Base-by-base conservation (phyloP, 1,284 basidiomycete species). In the Clitocybe nebularis region DNA sequence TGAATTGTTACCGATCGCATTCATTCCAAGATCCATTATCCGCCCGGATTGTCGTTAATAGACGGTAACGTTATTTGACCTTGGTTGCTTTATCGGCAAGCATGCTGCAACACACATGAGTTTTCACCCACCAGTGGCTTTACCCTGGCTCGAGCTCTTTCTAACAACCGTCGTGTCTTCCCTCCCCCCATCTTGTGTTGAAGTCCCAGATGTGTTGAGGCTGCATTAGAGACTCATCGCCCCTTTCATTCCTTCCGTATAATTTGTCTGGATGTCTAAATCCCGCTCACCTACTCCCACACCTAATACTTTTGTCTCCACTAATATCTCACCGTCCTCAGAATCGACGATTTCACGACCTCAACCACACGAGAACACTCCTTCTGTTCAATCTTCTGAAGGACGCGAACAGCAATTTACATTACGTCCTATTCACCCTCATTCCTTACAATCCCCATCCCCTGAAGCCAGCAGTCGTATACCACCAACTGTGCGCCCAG, bases 231-330 rank as follows among this genome's bases (percentile, higher is more conserved):
- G 56, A 53, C 57, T 54, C 42, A 47, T 46, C 54, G 50, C 52
- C 57, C 60, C 57, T 55, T 60, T 60, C 56, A 41, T 62, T 60
- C 59, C 48, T 54, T 48, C 39, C 51, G 43, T 56, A 51, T 48
- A 45, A 52, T 51, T 48, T 53, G 53, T 47, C 53, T 69, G 69
- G 56, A 75, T 74, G 73, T 69, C 71, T 57, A 61, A 62, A 54
- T 68, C 68, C 47, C 65, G 61, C 58, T 66, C 69, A 47, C 52
- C 60, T 62, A 67, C 68, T 51, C 66, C 67, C 47, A 62, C 56
- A 43, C 61, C 61, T 64, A 67, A 67, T 68, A 62, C 57, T 51
- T 50, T 25, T 21, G 29, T 57, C 57, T 50, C 57, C 33, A 42
- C 54, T 60, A 61, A 59, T 63, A 59, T 57, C 51, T 53, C 57